Conservation (phyloP, 495 filamentous ascomycete genomes). For the Evansstolkia leycettana region DNA sequence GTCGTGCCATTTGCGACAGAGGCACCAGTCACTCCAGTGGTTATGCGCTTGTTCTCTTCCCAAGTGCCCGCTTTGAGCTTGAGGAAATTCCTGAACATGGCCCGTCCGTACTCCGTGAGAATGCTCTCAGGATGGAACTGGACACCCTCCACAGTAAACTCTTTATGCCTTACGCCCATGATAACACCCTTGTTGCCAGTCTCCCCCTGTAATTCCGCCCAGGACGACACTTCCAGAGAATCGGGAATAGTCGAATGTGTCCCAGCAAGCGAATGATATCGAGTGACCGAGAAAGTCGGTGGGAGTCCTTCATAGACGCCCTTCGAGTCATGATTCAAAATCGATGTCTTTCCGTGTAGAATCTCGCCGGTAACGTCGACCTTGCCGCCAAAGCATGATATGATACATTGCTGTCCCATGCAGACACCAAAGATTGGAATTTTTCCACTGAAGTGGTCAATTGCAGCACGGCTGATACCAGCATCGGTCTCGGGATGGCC, state of each 20-base stretch:
- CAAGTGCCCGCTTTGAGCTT: constrained; percentile 79
- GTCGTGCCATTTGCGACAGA: constrained; percentile 10
- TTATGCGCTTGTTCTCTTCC: constrained; percentile 55
- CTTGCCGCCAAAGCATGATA: constrained; percentile 77
- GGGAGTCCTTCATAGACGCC: constrained; percentile 73
- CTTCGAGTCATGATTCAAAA: constrained; percentile 73
- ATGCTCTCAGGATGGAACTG: constrained; percentile 99
- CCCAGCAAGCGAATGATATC: constrained; percentile 94
- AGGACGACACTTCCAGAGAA: constrained; percentile 84
- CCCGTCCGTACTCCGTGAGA: constrained; percentile 72
- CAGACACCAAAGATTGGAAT: constrained; percentile 96
- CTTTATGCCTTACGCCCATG: constrained; percentile 93
- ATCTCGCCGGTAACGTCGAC: constrained; percentile 94
- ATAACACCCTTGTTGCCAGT: constrained; percentile 67
- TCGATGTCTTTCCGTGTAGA: constrained; percentile 91
- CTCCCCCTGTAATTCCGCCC: constrained; percentile 49
- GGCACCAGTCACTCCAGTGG: constrained; percentile 8
- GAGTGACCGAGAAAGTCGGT: constrained; percentile 72
- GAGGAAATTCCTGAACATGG: constrained; percentile 89
- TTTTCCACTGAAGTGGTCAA: constrained; percentile 86
- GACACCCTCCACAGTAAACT: constrained; percentile 80
- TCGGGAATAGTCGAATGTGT: constrained; percentile 81
- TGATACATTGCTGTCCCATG: constrained; percentile 98
- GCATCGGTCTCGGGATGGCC: constrained; percentile 86
- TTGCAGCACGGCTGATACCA: constrained; percentile 82